phyloP scores from a whole-genome alignment of 352 stramenopile genomes.

The Phytophthora multivora region DNA sequence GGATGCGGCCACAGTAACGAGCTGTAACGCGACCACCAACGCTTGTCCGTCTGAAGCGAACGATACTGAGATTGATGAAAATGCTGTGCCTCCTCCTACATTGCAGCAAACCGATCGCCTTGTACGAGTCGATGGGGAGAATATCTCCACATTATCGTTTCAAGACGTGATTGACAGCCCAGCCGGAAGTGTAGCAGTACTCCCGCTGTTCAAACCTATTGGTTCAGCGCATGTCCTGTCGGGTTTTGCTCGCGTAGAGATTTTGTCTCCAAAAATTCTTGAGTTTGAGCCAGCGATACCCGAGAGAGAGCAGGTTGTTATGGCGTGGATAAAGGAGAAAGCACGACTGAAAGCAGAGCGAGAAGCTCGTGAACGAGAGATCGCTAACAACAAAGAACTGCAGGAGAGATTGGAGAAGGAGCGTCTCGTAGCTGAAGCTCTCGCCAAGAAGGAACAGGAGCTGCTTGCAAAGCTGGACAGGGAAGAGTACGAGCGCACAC shows the following conservation, averaged over 20 bases:
- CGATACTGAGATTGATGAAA: constrained; percentile 8
- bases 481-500: constrained; percentile 52
- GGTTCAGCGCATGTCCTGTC: constrained; percentile 45
- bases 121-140: constrained; percentile 49
- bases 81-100: constrained; percentile 17
- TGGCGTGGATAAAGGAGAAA: constrained; percentile 38
- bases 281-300: constrained; percentile 50
- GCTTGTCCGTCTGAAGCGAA: constrained; percentile 8
- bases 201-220: constrained; percentile 54
- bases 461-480: constrained; percentile 40
- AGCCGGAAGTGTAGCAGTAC: constrained; percentile 42
- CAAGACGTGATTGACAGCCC: constrained; percentile 50
- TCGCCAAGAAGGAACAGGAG: constrained; percentile 37
- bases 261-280: constrained; percentile 52
- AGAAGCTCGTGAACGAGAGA: constrained; percentile 37
- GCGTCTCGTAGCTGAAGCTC: constrained; percentile 34
- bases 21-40: constrained; percentile 5
- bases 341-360: constrained; percentile 36
- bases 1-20: constrained; percentile 10
- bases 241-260: constrained; percentile 68
- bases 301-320: constrained; percentile 36
- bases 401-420: constrained; percentile 45
- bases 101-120: constrained; percentile 50
- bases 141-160: constrained; percentile 49
- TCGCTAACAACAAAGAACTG: constrained; percentile 36